Evolutionary conservation across 305 asterid genomes (phyloP).

Genomic region (Stenogyne calaminthoides): DNA sequence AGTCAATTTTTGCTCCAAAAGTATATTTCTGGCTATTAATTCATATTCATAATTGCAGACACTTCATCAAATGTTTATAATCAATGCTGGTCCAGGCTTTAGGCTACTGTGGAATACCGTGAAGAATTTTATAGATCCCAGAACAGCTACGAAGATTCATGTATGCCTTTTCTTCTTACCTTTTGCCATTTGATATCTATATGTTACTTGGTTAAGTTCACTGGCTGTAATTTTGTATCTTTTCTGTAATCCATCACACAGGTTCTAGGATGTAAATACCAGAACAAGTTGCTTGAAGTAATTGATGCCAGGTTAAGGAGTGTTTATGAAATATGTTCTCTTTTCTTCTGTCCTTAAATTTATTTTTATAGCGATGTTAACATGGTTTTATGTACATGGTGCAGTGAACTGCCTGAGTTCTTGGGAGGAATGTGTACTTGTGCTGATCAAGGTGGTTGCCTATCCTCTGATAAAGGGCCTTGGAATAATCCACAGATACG

Average conservation of each 20-base stretch:
- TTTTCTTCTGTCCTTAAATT: not conserved
- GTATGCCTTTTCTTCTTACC: conserved; percentile 41
- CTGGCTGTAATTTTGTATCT: conserved; percentile 17
- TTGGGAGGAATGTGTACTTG: conserved; percentile 89
- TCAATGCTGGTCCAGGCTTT: conserved; percentile 82
- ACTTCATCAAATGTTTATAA: conserved; percentile 79
- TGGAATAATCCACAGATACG: conserved; percentile 89
- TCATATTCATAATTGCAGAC: conserved; percentile 51
- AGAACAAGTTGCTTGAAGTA: conserved; percentile 85
- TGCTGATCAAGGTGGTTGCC: conserved; percentile 84
- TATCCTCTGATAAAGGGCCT: conserved; percentile 95
- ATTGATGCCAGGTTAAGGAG: conserved; percentile 74
- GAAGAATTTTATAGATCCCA: conserved; percentile 69
- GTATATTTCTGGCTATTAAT: conserved; percentile 20
- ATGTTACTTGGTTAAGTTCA: conserved; percentile 16
- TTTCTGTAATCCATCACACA: conserved; percentile 34
- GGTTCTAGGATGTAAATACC: conserved; percentile 95
- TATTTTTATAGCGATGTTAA: not conserved
- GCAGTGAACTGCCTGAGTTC: conserved; percentile 93
- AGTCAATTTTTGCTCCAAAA: conserved; percentile 18
- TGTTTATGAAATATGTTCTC: not conserved
- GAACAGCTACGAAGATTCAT: conserved; percentile 72
- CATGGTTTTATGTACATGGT: conserved; percentile 19
- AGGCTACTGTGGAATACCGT: conserved; percentile 68
- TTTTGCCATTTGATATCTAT: conserved; percentile 18